Evolutionary conservation across 805 yeast genomes (phyloP).

Genomic region (Candida yuanshanica): DNA sequence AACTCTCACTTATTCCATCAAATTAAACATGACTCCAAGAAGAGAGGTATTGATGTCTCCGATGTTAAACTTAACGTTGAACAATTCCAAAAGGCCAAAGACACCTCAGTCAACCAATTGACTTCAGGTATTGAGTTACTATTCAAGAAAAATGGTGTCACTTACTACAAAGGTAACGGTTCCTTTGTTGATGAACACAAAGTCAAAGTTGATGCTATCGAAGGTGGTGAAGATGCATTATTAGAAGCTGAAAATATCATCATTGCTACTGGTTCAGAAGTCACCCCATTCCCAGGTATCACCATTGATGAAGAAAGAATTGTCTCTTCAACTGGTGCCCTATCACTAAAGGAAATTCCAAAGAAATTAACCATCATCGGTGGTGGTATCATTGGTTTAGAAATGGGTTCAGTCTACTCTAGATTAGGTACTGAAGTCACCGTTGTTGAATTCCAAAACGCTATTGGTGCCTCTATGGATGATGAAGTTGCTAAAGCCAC

Average conservation of each 20-base stretch:
- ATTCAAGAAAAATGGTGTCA: conserved; percentile 92
- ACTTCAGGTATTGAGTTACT: conserved; percentile 93
- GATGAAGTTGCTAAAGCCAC: conserved; percentile 86
- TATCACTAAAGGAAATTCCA: conserved; percentile 83
- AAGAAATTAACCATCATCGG: conserved; percentile 90
- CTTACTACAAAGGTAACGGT: conserved; percentile 91
- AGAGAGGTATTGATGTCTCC: conserved; percentile 86
- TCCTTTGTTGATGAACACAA: conserved; percentile 77
- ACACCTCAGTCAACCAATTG: conserved; percentile 79
- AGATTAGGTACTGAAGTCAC: conserved; percentile 96
- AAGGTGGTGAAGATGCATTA: conserved; percentile 70
- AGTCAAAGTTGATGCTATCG: conserved; percentile 77
- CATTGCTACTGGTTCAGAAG: conserved; percentile 98
- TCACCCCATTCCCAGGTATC: conserved; percentile 98
- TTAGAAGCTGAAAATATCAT: conserved; percentile 83
- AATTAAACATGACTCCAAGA: conserved; percentile 74
- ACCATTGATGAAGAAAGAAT: conserved; percentile 95
- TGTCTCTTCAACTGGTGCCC: conserved; percentile 91
- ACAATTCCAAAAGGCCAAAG: conserved; percentile 87
- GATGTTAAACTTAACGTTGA: conserved; percentile 71
- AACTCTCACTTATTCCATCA: conserved; percentile 91
- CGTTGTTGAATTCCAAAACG: conserved; percentile 80
- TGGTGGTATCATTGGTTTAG: conserved; percentile 99
- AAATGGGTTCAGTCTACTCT: conserved; percentile 97
- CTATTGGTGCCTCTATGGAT: conserved; percentile 99